These are phyloP conservation scores for Escovopsis sp. DNA, from an alignment of 2,329 filamentous ascomycete genomes.

Conservation along the genomic window DNA sequence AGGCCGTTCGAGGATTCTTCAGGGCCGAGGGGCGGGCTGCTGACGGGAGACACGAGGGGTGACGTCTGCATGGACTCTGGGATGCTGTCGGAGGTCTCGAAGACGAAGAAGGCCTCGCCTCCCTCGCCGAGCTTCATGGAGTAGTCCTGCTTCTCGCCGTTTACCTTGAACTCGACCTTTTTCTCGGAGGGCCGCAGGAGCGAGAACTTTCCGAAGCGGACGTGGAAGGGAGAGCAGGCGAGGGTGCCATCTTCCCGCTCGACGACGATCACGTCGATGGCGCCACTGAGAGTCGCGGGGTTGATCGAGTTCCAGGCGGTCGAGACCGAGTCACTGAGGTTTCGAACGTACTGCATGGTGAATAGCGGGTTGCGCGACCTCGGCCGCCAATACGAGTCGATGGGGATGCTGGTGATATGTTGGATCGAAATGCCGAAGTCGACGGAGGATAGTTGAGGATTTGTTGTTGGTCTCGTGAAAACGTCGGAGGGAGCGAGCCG, in stretches of 20 bases:
- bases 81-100: slow-evolving; percentile 83
- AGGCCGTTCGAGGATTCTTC: slow-evolving; percentile 24
- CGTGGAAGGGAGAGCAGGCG: slow-evolving; percentile 92
- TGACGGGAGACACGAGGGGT: slow-evolving; percentile 77
- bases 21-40: slow-evolving; percentile 55
- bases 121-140: slow-evolving; percentile 97
- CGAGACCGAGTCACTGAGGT: slow-evolving; percentile 86
- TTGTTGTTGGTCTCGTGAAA: neutral
- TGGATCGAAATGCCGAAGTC: neutral
- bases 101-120: slow-evolving; percentile 97
- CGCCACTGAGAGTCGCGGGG: slow-evolving; percentile 88
- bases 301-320: slow-evolving; percentile 99
- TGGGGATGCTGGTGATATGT: neutral
- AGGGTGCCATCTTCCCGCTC: slow-evolving; percentile 86
- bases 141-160: slow-evolving; percentile 80
- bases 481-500: too few species aligned
- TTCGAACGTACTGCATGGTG: slow-evolving; percentile 93
- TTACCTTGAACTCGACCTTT: slow-evolving; percentile 96
- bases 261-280: slow-evolving; percentile 97
- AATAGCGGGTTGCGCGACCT: slow-evolving; percentile 1
- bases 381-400: slow-evolving; percentile 3
- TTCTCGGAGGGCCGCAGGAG: slow-evolving; percentile 90
- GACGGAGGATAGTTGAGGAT: neutral
- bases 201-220: slow-evolving; percentile 97
- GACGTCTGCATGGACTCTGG: slow-evolving; percentile 92